Conservation (phyloP, 345 rosid species). For the Lumnitzera littorea region DNA sequence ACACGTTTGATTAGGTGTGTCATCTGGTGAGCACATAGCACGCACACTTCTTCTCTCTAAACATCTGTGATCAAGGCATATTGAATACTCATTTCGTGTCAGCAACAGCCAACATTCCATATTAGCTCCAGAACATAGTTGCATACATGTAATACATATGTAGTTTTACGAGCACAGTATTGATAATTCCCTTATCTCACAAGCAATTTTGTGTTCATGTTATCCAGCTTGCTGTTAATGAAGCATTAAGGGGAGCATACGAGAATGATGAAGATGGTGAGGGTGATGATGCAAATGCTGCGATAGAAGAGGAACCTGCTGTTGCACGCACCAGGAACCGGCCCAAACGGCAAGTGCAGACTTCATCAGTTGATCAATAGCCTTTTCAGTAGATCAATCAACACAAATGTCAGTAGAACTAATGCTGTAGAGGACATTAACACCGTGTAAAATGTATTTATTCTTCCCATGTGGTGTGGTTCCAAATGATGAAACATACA, state of each 20-base stretch:
- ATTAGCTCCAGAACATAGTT: too few relatives aligned
- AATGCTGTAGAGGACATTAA: too few relatives aligned
- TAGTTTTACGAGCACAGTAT: background rate
- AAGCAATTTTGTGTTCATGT: slow-evolving; percentile 1
- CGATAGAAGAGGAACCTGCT: slow-evolving; percentile 39
- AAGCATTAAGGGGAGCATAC: slow-evolving; percentile 51
- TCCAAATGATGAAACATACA: too few relatives aligned
- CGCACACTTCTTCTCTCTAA: background rate
- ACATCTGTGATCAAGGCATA: background rate
- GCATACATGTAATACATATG: too few relatives aligned
- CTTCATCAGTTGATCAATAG: background rate
- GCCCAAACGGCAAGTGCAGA: slow-evolving; percentile 60
- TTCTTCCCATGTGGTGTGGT: too few relatives aligned
- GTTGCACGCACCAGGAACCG: slow-evolving; percentile 54
- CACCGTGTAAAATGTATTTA: too few relatives aligned
- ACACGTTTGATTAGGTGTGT: too few relatives aligned
- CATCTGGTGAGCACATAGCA: background rate
- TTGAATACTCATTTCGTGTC: too few relatives aligned
- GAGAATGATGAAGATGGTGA: slow-evolving; percentile 18
- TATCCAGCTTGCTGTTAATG: slow-evolving; percentile 50
- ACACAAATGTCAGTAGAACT: too few relatives aligned
- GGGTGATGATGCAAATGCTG: slow-evolving; percentile 28
- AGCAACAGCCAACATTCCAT: too few relatives aligned
- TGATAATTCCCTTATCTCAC: background rate
- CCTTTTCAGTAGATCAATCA: too few relatives aligned